Evolutionary conservation across 768 basidiomycete species (phyloP).

Genomic region (Macrocybe gigantea): DNA sequence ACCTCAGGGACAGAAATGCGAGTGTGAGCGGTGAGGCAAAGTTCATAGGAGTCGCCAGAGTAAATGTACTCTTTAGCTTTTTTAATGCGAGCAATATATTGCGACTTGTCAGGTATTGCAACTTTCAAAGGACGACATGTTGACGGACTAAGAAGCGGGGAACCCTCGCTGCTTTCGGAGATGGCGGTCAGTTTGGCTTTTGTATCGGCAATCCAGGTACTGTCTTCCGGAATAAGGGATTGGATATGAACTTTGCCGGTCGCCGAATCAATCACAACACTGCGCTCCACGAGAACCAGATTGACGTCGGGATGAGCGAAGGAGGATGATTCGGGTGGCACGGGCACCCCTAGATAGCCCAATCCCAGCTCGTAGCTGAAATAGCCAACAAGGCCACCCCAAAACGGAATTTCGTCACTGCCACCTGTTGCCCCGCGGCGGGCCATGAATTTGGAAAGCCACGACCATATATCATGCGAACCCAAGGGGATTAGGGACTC

Average conservation of each 20-base stretch:
- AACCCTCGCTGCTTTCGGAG: constrained; percentile 1
- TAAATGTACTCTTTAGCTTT: constrained; percentile 69
- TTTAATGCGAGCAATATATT: constrained; percentile 66
- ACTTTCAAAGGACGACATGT: constrained; percentile 17
- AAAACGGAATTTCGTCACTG: constrained; percentile 56
- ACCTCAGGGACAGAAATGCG: constrained; percentile 42
- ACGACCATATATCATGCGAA: constrained; percentile 62
- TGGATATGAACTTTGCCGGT: constrained; percentile 54
- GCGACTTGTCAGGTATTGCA: constrained; percentile 47
- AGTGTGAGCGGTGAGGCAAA: constrained; percentile 81
- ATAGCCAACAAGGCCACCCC: constrained; percentile 78
- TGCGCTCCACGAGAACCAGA: constrained; percentile 73
- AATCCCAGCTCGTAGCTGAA: constrained; percentile 79
- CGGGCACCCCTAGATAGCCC: constrained; percentile 39
- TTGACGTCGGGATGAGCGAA: constrained; percentile 63
- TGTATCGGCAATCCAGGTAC: constrained; percentile 52
- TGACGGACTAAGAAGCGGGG: background rate
- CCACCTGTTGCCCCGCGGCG: constrained; percentile 33
- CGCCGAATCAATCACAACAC: constrained; percentile 58
- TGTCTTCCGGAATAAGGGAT: constrained; percentile 54
- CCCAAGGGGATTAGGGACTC: constrained; percentile 36
- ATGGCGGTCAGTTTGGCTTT: constrained; percentile 20
- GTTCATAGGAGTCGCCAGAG: constrained; percentile 88
- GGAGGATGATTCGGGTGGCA: constrained; percentile 11
- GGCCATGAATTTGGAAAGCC: constrained; percentile 69